These are phyloP conservation scores for Yueomyces sinensis DNA, from an alignment of 805 yeast species.

Conservation along the genomic window DNA sequence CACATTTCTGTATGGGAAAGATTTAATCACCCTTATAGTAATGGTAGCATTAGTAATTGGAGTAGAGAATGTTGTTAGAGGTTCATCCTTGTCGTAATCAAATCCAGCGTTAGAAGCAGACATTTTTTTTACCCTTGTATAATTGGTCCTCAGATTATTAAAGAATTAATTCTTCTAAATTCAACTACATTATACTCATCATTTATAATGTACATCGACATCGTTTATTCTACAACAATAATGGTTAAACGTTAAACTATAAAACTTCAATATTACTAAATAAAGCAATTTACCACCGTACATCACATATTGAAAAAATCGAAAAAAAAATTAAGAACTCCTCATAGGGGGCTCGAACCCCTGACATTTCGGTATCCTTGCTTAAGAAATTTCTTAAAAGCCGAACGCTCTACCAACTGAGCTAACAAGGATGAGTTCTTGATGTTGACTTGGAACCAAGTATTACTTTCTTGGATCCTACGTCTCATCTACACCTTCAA, in stretches of 20 bases:
- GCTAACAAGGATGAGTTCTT: constrained; percentile 40
- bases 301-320: no score
- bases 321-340: constrained; percentile 17
- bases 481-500: no score
- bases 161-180: background rate
- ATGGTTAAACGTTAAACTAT: background rate
- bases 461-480: background rate
- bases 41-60: constrained; percentile 58
- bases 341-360: constrained; percentile 41
- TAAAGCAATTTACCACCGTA: background rate
- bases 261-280: no score
- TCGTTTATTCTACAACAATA: background rate
- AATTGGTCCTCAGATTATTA: no score
- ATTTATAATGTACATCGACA: no score
- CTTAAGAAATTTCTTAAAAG: constrained; percentile 34
- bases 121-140: background rate
- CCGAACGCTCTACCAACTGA: constrained; percentile 64
- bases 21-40: constrained; percentile 78
- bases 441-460: background rate
- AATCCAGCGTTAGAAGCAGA: background rate
- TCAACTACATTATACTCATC: background rate
- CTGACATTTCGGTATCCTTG: constrained; percentile 35
- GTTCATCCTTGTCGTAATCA: constrained; percentile 43
- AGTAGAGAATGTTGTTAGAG: constrained; percentile 64
- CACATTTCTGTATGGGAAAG: constrained; percentile 84